Base-by-base conservation (phyloP, 176 grass and related monocot species). In the Cymbopogon citratus region DNA sequence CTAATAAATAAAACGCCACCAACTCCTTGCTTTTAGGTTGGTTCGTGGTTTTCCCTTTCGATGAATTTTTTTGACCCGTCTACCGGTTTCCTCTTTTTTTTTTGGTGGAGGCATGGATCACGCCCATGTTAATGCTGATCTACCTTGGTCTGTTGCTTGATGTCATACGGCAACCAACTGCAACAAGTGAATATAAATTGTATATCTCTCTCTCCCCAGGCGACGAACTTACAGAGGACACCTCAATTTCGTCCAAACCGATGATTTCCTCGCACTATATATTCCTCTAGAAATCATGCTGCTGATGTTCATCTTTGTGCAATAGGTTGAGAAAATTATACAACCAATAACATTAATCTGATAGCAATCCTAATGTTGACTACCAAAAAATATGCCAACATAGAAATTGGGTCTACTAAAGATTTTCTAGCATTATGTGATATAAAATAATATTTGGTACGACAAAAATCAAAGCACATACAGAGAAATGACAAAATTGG, bases 71-170 rank as follows among this genome's bases (percentile, higher is more conserved):
- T 44, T 13, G 43, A 82, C 11, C 31, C 38, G 15, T 29, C 19
- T 2, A 7, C 31, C 19, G 12, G 1, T 82, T 63, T 73, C 60
- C 57, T 83, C 57, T 83, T 83, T 64, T 64, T 83, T 83, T 64
- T 64, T 28, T 51, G 35, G 34, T 7, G 27, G 5, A 59, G 16
- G 15, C 4, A 48, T 35, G 56, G 18, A 29, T 63, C 24, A 27
- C 46, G 13, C 41, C 16, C 24, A 16, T 25, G 27, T 44, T 63
- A 21, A 18, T 64, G 19, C 12, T 64, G 41, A 70, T 81, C n/a
- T 27, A 52, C 9, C n/a, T 70, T 40, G 33, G 31, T 33, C 3
- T 52, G 45, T 40, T 80, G 78, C 33, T 80, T 69, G 38, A 63
- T 78, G 59, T 63, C 34, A 45, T 44, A 60, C 5, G 79, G 66